phyloP scores from a whole-genome alignment of 1,139 yeast species.

The Scheffersomyces segobiensis region DNA sequence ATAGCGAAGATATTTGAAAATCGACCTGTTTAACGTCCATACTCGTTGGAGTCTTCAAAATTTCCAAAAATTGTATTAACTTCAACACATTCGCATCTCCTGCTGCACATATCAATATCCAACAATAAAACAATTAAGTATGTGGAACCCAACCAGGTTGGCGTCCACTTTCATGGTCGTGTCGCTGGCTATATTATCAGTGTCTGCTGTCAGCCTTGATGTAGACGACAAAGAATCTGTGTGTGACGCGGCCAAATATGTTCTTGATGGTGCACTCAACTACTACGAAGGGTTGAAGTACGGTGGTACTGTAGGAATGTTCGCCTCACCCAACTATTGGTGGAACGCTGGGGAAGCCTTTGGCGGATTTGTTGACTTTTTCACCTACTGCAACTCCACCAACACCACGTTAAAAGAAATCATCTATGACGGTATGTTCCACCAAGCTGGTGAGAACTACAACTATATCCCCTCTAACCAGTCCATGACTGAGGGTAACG shows the following conservation, averaged over 20 bases:
- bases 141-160: neutral
- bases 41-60: neutral
- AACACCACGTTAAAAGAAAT: constrained; percentile 41
- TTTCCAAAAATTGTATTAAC: neutral
- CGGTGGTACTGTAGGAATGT: constrained; percentile 65
- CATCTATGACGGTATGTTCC: constrained; percentile 44
- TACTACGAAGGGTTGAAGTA: constrained; percentile 53
- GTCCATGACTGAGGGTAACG: constrained; percentile 66
- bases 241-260: constrained; percentile 51
- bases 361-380: constrained; percentile 59
- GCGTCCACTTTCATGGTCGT: neutral
- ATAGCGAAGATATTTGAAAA: neutral
- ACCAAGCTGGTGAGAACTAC: constrained; percentile 53
- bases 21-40: neutral
- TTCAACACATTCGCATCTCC: neutral
- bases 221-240: constrained; percentile 29
- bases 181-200: neutral
- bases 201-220: constrained; percentile 21
- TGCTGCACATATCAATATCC: neutral
- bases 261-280: constrained; percentile 55
- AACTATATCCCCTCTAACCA: constrained; percentile 62
- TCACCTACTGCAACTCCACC: constrained; percentile 45
- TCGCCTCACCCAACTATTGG: constrained; percentile 64
- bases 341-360: constrained; percentile 74
- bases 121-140: neutral